Base-by-base conservation (phyloP, 495 filamentous ascomycete species). In the Aspergillus diversus region DNA sequence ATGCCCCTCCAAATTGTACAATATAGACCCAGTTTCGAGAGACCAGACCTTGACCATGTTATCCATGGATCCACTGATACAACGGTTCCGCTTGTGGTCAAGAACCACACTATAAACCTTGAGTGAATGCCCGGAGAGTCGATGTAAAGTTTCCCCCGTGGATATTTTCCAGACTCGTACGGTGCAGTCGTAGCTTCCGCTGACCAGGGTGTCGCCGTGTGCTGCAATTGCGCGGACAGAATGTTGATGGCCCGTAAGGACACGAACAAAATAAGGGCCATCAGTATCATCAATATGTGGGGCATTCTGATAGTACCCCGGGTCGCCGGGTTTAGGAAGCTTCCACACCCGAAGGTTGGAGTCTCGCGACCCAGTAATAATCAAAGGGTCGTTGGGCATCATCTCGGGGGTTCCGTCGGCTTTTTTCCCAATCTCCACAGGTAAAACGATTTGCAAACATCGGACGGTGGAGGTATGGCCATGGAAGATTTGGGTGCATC, bases 31-130 rank as follows among this genome's bases (percentile, higher is more conserved):
- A 35, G 90, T 95, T 43, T 93, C 89, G n/a, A 99, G 81, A 16
- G 93, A 96, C 95, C 95, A 99, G 32, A 99, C 92, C 78, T 98
- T 98, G 66, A 99, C 94, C 66, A 91, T 81, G 69, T 95, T 96
- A 66, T 99, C 95, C 95, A 99, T 99, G 12, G 93, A 96, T 43
- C 95, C 95, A 69, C 92, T 97, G 71, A 99, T 98, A 76, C 95
- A 99, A 48, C 92, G 90, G 64, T 94, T 96, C 57, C 95, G 88
- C 68, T 91, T 88, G 64, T 91, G 89, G 71, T 99, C 95, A 42
- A 98, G 78, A 21, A 99, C 96, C 27, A 99, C 95, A 63, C 93
- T 97, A 65, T 99, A 99, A 3, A 99, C 95, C 73, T 99, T 99
- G 72, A 93, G 87, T 5, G 84, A 83, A 71, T 99, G 95, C 3